Evolutionary conservation across 2,329 filamentous ascomycete genomes (phyloP).

Genomic region (Sporothrix dimorphospora): DNA sequence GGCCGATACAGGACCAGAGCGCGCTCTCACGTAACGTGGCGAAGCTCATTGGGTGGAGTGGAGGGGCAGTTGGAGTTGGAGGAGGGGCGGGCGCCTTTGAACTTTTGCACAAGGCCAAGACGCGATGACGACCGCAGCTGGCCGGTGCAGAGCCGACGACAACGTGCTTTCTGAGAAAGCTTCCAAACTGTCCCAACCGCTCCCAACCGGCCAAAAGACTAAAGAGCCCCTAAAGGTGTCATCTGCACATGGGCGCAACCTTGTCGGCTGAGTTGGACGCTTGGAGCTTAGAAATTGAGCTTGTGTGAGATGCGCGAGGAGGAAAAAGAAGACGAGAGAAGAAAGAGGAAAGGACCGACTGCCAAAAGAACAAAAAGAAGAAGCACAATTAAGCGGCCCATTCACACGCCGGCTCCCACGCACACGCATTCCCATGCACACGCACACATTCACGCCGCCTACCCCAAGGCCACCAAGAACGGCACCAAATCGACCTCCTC

Average conservation of each 20-base stretch:
- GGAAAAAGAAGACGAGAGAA: neutral
- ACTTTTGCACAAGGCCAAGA: constrained; percentile 8
- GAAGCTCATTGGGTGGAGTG: constrained; percentile 6
- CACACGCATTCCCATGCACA: neutral
- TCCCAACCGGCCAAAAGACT: too few relatives aligned
- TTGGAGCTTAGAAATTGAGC: constrained; percentile 1
- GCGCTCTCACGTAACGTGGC: neutral
- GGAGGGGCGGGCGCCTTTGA: neutral
- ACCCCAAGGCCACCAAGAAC: neutral
- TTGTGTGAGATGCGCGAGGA: neutral
- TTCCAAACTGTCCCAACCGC: too few relatives aligned
- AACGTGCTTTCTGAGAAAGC: too few relatives aligned
- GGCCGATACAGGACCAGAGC: neutral
- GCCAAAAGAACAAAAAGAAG: neutral
- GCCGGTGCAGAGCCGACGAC: too few relatives aligned
- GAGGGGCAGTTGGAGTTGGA: neutral
- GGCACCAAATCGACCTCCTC: neutral
- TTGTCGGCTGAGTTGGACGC: neutral
- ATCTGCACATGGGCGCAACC: neutral
- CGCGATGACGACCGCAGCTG: constrained; percentile 3
- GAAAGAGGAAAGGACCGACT: neutral
- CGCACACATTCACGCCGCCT: neutral
- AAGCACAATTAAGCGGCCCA: neutral
- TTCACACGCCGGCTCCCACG: neutral
- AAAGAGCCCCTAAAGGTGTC: too few relatives aligned